Evolutionary conservation across 345 rosid genomes (phyloP), one percentile per base, ranked within the genome.

Genomic region (Toxicodendron radicans): DNA sequence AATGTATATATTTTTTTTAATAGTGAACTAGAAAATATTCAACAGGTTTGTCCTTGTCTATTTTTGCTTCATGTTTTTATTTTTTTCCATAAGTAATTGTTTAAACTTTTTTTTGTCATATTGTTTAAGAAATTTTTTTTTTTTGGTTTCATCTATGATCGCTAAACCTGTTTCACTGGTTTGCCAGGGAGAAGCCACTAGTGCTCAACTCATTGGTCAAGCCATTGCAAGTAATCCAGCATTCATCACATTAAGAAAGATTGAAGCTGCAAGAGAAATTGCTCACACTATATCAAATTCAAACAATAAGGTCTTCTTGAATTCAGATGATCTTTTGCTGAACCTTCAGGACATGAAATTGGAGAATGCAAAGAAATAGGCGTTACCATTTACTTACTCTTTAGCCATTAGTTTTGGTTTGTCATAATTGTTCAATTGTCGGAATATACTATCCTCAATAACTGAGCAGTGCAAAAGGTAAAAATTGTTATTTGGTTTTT

Each of bases 251-350:
- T 82, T 95, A 71, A 90, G 99, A 81, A 91, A 85, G 84, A 95
- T 95, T 21, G 99, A 95, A 84, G 99, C 99, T 10, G 86, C 94
- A 2, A 90, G 99, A 86, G 98, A 95, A 76, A 95, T 92, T 24
- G 95, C 99, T 0, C 90, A 90, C 0, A 95, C 92, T 5, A 92
- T 95, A 13, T 60, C 98, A 5, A 78, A 77, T 53, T 87, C 97
- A 7, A 79, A 84, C 78, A 92, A 95, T 91, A 91, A 82, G 81
- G 93, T 91, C 21, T 95, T 80, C 86, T 80, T 95, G 51, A 83
- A 85, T 68, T 88, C 99, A 2, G 79, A 81, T 7, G 98, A 92
- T 83, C 79, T 95, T 78, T 79, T 95, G 78, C 90, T 95, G 74
- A 91, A 90, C 85, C 92, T 95, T 38, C 95, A 91, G 69, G 88